Conservation (phyloP, 1,284 basidiomycete species). For the Cystobasidiaceae sp. region DNA sequence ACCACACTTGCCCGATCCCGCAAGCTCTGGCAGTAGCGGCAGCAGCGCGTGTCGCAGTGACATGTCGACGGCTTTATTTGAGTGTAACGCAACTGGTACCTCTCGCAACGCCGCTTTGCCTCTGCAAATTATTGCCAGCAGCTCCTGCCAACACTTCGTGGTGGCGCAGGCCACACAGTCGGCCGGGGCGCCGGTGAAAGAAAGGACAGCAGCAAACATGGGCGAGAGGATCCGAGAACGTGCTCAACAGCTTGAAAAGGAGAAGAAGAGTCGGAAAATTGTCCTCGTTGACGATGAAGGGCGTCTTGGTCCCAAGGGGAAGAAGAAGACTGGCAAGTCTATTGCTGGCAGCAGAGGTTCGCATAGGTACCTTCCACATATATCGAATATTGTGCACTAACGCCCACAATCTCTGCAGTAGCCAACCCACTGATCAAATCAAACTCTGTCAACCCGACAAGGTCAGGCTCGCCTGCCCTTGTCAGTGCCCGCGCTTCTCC, state of each 20-base stretch:
- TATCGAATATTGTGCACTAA: too few relatives aligned
- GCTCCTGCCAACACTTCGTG: too few relatives aligned
- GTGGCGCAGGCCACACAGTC: too few relatives aligned
- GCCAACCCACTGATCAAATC: too few relatives aligned
- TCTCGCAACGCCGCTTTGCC: too few relatives aligned
- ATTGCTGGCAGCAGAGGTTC: neutral
- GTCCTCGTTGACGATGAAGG: slow-evolving; percentile 27
- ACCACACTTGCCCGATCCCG: too few relatives aligned
- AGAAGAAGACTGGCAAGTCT: neutral
- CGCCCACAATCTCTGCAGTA: too few relatives aligned
- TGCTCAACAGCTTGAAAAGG: slow-evolving; percentile 11
- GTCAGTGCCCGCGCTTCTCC: neutral
- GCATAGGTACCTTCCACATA: slow-evolving; percentile 1
- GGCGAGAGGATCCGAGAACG: slow-evolving; percentile 25
- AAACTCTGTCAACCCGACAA: too few relatives aligned
- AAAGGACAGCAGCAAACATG: slow-evolving; percentile 27
- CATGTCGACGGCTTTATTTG: neutral
- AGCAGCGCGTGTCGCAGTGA: too few relatives aligned
- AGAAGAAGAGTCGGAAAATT: slow-evolving; percentile 22
- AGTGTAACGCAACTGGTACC: too few relatives aligned
- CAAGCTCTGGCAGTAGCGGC: too few relatives aligned
- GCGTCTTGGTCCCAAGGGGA: neutral
- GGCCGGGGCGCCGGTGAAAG: neutral
- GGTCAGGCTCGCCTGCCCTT: slow-evolving; percentile 18
- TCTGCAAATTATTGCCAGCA: too few relatives aligned